Evolutionary conservation across 805 yeast species (phyloP).

Genomic region (Candida rishiriensis): DNA sequence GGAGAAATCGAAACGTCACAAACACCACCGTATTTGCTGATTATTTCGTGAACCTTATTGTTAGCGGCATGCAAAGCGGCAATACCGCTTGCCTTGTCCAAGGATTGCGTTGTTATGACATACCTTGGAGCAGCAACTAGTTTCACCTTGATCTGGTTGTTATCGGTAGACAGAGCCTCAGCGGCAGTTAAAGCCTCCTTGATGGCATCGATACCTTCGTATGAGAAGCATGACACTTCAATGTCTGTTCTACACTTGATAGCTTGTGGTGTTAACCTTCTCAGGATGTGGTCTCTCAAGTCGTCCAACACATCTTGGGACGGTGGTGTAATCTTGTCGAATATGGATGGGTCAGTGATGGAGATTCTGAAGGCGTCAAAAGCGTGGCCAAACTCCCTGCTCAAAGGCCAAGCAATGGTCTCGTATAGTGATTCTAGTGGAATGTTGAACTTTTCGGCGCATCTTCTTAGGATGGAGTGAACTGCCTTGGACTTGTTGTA

Average conservation of each 20-base stretch:
- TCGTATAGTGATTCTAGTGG: conserved; percentile 83
- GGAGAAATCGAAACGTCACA: conserved; percentile 97
- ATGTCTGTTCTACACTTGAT: conserved; percentile 98
- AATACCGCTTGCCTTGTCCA: conserved; percentile 88
- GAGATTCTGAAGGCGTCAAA: conserved; percentile 96
- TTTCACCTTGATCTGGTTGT: conserved; percentile 85
- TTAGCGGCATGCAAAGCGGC: conserved; percentile 76
- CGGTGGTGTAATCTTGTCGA: conserved; percentile 74
- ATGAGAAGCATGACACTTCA: conserved; percentile 94
- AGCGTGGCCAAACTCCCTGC: conserved; percentile 93
- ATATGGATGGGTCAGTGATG: conserved; percentile 84
- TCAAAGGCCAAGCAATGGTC: conserved; percentile 95
- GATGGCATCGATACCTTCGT: conserved; percentile 97
- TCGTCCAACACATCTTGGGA: conserved; percentile 74
- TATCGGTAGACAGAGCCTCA: conserved; percentile 77
- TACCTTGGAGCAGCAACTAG: conserved; percentile 97
- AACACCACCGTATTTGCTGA: conserved; percentile 73
- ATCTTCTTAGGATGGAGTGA: conserved; percentile 96
- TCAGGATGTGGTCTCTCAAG: conserved; percentile 78
- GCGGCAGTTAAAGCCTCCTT: conserved; percentile 85
- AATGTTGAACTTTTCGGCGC: conserved; percentile 92
- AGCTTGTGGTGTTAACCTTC: conserved; percentile 97
- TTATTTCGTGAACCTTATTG: conserved; percentile 64
- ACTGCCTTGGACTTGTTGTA: conserved; percentile 96
- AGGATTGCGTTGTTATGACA: conserved; percentile 87